Base-by-base conservation (phyloP, 768 basidiomycete species). In the Paxillus involutus region DNA sequence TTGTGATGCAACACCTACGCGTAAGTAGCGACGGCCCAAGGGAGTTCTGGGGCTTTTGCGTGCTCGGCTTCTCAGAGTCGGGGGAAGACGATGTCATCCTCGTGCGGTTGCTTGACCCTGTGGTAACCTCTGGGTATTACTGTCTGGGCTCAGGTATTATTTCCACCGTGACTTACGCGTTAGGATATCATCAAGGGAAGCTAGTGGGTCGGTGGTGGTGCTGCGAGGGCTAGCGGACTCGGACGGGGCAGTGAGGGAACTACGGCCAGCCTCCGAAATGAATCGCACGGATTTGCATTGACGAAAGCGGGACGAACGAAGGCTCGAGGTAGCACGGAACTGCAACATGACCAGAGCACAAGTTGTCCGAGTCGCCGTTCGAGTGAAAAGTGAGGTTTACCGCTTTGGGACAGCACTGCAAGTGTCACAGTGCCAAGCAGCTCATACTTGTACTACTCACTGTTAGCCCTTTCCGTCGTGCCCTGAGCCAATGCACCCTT, bases 401-500 rank as follows among this genome's bases (percentile, higher is more conserved):
- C 57, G 33, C 45, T 54, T 55, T 50, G 12, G 56, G 51, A 45
- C 51, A 21, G 17, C 6, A 24, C 41, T 17, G 2, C 26, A 26
- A 5, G 26, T 6, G 26, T 26, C 21, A 21, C 21, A 26, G 35
- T 12, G 12, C 3, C 35, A 32, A 32, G 46, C 59, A 30, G 30
- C 53, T 52, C 29, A 9, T 35, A 49, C 30, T 51, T 17, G 33
- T 35, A 50, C 50, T n/a, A 21, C 45, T 21, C 44, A 30, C 44
- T 39, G 47, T 39, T 62, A 13, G 7, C 3, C 44, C 12, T 9
- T 17, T 9, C 24, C 16, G 16, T 33, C 24, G n/a, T 12, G 21
- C 30, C 8, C 32, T 6, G 44, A 19, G 21, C 36, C 58, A 29
- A 80, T 80, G 78, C 72, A 75, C 50, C 65, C 75, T 44, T 58